Conservation (phyloP, 169 alveolate genomes). For the Cystoisospora suis region DNA sequence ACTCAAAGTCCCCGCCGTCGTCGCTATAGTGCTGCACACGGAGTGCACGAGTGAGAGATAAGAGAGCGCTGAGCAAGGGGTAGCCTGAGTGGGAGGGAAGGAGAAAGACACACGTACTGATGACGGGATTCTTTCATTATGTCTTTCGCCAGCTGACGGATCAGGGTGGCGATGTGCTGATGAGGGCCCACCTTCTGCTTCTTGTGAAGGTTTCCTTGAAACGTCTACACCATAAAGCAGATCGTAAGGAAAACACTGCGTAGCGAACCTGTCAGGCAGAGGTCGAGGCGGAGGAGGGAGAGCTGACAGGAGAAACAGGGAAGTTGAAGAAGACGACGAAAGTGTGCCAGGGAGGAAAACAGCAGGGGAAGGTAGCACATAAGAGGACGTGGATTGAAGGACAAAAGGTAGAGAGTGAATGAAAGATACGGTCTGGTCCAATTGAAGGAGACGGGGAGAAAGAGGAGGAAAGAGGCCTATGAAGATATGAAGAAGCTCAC, state of each 20-base stretch:
- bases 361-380: not conserved
- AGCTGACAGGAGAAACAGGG: not conserved
- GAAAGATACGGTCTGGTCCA: not conserved
- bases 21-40: not conserved
- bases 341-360: not conserved
- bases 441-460: not conserved
- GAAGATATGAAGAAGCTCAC: not conserved
- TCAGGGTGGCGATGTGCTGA: not conserved
- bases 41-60: not conserved
- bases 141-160: not conserved
- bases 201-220: not conserved
- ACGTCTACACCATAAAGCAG: no score
- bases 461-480: not conserved
- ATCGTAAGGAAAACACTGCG: no score
- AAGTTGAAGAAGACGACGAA: not conserved
- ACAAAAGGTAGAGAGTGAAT: constrained; percentile 2
- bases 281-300: not conserved
- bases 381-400: not conserved
- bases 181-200: not conserved
- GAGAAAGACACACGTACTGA: not conserved
- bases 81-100: not conserved
- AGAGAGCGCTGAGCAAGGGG: not conserved
- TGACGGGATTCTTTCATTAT: not conserved
- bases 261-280: no score
- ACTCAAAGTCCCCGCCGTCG: not conserved